Evolutionary conservation across 352 stramenopile genomes (phyloP).

Genomic region (Elongisporangium prolatum): DNA sequence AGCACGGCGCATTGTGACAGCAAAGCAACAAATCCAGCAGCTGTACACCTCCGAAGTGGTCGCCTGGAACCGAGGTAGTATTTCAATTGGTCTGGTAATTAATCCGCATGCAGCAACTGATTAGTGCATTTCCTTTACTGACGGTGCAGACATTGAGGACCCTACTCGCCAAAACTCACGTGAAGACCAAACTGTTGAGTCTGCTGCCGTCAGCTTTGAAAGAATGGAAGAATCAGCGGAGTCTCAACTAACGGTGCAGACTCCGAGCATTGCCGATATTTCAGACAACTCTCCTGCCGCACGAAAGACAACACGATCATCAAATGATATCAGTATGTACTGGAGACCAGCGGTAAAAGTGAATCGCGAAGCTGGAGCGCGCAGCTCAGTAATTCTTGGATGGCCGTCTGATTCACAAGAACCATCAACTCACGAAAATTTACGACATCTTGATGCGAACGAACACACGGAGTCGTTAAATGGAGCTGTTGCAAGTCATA

Average conservation of each 20-base stretch:
- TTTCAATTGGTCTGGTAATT: not conserved
- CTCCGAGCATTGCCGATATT: not conserved
- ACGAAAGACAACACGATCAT: not conserved
- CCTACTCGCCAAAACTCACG: not conserved
- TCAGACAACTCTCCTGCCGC: not conserved
- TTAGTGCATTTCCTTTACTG: not conserved
- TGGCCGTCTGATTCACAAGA: not conserved
- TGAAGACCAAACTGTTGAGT: not conserved
- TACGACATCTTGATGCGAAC: not conserved
- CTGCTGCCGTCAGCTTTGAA: not conserved
- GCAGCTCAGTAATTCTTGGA: not conserved
- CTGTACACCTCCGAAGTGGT: constrained; percentile 20
- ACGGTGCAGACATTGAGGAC: not conserved
- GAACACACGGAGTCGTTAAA: not conserved
- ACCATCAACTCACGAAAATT: not conserved
- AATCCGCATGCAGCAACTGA: not conserved
- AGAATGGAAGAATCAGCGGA: not conserved
- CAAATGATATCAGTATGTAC: not conserved
- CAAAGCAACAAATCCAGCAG: constrained; percentile 25
- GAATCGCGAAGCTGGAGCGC: constrained; percentile 2
- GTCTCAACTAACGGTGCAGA: not conserved
- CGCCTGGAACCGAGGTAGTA: constrained; percentile 28
- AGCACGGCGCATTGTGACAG: constrained; percentile 30
- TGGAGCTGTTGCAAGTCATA: constrained; percentile 1
- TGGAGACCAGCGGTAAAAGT: constrained; percentile 12